Conservation (phyloP, 2,329 filamentous ascomycete species). For the Calonectria hongkongensis region DNA sequence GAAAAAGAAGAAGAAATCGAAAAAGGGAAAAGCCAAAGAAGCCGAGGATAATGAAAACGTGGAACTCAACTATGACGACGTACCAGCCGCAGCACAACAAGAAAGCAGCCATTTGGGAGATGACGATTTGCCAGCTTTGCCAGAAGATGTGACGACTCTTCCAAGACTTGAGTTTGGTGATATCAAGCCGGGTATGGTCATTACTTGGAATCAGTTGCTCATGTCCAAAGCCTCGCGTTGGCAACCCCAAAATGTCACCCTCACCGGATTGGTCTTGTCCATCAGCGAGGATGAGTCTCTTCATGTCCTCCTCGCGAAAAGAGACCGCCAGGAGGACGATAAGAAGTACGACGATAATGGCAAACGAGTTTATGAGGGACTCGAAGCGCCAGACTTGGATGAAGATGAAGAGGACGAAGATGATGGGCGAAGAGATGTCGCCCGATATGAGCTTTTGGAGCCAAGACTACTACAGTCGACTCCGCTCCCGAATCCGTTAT, state of each 20-base stretch:
- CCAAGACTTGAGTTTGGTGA: constrained; percentile 68
- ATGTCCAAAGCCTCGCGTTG: constrained; percentile 78
- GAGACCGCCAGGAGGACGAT: constrained; percentile 77
- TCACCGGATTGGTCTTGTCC: constrained; percentile 80
- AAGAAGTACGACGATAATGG: constrained; percentile 81
- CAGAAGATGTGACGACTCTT: constrained; percentile 73
- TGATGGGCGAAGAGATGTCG: constrained; percentile 76
- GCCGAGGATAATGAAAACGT: constrained; percentile 52
- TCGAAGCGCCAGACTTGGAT: constrained; percentile 81
- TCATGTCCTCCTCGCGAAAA: constrained; percentile 79
- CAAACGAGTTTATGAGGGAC: constrained; percentile 83
- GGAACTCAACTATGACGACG: constrained; percentile 64
- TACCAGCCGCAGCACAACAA: constrained; percentile 56
- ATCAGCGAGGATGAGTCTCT: constrained; percentile 72
- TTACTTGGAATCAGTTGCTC: constrained; percentile 80
- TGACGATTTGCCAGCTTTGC: constrained; percentile 78
- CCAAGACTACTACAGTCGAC: constrained; percentile 76
- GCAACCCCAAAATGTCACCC: constrained; percentile 77
- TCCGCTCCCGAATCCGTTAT: constrained; percentile 53
- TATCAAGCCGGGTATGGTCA: constrained; percentile 75
- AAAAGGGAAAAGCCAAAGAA: constrained; percentile 59
- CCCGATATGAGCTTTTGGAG: constrained; percentile 79
- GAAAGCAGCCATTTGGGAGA: constrained; percentile 67
- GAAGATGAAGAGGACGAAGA: constrained; percentile 76
- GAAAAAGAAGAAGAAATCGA: constrained; percentile 62